A percentile compares a stretch with the other conserved stretches of the same genome.
Evolutionary conservation across 345 rosid species (phyloP).

Genomic region (Diplotaxis tenuifolia): DNA sequence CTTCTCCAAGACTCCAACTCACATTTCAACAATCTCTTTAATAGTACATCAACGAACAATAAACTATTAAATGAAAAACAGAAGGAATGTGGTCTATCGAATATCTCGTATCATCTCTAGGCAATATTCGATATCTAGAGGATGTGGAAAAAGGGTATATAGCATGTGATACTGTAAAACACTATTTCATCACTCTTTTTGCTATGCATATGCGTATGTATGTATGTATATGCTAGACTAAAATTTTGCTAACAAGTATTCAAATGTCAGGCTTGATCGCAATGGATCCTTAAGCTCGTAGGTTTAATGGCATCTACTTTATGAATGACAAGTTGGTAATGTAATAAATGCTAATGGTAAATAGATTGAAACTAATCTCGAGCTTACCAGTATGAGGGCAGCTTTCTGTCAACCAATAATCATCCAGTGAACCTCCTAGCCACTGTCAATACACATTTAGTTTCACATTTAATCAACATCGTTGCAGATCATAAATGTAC

Average conservation of each 20-base stretch:
- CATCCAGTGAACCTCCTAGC: background rate
- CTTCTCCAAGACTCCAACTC: background rate
- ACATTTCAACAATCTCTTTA: constrained; percentile 8
- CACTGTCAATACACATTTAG: background rate
- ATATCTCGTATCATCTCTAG: background rate
- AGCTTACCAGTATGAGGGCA: background rate
- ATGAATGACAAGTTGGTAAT: background rate
- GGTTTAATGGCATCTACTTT: background rate
- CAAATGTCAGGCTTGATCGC: background rate
- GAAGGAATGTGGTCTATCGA: background rate
- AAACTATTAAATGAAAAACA: background rate
- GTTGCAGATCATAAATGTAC: background rate
- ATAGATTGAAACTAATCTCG: background rate
- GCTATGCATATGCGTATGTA: background rate
- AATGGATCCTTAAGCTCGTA: background rate
- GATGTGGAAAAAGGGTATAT: background rate
- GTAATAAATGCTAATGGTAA: background rate
- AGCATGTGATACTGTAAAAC: background rate
- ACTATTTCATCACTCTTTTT: background rate
- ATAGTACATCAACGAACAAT: background rate
- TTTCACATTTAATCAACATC: background rate
- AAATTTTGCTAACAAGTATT: background rate
- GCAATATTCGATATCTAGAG: background rate
- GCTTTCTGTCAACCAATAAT: background rate
- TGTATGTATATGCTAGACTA: background rate